A percentile compares a stretch with the other conserved stretches of the same genome.
phyloP scores from a whole-genome alignment of 768 basidiomycete species.

The Leccinum rimulosum region DNA sequence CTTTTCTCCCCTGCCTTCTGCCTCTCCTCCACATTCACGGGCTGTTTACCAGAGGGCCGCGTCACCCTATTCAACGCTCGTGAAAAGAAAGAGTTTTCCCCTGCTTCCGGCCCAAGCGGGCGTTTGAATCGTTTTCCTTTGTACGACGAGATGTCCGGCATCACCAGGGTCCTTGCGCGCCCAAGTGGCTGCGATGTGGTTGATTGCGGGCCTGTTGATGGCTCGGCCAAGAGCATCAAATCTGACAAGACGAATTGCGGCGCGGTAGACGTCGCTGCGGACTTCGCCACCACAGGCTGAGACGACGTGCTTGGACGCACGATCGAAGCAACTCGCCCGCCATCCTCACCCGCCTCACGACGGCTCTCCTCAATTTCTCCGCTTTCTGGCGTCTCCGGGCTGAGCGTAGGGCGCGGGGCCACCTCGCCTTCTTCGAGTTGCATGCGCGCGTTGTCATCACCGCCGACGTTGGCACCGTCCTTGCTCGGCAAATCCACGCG shows the following conservation, averaged over 20 bases:
- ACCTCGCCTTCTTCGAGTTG: conserved; percentile 18
- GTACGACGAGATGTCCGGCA: conserved; percentile 27
- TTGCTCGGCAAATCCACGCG: background rate
- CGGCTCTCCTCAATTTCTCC: conserved; percentile 14
- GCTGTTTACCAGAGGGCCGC: background rate
- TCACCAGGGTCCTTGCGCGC: conserved; percentile 2
- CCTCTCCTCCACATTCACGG: background rate
- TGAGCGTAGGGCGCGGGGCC: background rate
- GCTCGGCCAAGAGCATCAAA: background rate
- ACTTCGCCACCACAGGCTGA: background rate
- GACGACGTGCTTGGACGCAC: background rate
- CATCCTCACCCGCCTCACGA: background rate
- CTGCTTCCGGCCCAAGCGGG: background rate
- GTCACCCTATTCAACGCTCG: conserved; percentile 13
- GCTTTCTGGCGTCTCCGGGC: conserved; percentile 6
- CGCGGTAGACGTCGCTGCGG: background rate
- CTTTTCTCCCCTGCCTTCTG: background rate
- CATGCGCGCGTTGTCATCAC: background rate
- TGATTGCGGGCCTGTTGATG: background rate
- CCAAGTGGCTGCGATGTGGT: background rate
- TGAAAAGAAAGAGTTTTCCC: conserved; percentile 26
- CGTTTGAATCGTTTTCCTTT: conserved; percentile 23
- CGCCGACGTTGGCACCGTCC: background rate
- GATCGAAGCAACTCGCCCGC: background rate
- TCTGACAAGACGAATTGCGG: background rate